Evolutionary conservation across 2,329 filamentous ascomycete species (phyloP).

Genomic region (Penicillium sp.): DNA sequence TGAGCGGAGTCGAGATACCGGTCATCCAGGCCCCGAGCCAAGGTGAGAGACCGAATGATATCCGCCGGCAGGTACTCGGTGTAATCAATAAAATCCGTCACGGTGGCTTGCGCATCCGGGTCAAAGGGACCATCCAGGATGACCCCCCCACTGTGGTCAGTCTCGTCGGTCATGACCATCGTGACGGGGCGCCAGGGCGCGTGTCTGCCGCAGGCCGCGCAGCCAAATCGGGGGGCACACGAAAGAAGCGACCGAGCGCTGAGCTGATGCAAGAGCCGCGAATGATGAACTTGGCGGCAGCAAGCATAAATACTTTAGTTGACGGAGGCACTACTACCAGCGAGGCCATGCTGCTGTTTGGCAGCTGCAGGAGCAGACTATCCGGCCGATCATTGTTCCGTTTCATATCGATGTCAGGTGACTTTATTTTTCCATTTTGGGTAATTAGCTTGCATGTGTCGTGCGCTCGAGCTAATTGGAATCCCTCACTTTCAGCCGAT

Average conservation of each 20-base stretch:
- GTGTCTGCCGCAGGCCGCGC: conserved; percentile 3
- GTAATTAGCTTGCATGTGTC: conserved; percentile 23
- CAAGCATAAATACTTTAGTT: background rate
- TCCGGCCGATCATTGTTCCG: conserved; percentile 12
- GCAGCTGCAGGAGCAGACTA: conserved; percentile 10
- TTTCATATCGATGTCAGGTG: background rate
- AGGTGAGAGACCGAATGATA: conserved; percentile 56
- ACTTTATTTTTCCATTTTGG: background rate
- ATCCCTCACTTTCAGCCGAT: too few species aligned
- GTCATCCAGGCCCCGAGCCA: conserved; percentile 50
- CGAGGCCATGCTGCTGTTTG: background rate
- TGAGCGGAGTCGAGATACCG: conserved; percentile 40
- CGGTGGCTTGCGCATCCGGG: conserved; percentile 59
- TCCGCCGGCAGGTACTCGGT: conserved; percentile 64
- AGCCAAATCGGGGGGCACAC: conserved; percentile 5
- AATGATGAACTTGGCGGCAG: background rate
- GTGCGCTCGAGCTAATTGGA: too few species aligned
- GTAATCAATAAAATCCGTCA: conserved; percentile 63
- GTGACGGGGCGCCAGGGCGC: conserved; percentile 8
- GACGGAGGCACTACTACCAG: too few species aligned
- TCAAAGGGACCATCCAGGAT: conserved; percentile 49
- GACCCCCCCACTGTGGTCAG: conserved; percentile 39
- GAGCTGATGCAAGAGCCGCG: background rate
- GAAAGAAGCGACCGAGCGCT: background rate
- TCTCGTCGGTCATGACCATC: conserved; percentile 38